Evolutionary conservation across 371 early-diverging fungal species (phyloP).

Genomic region (Rhizopus sp.): DNA sequence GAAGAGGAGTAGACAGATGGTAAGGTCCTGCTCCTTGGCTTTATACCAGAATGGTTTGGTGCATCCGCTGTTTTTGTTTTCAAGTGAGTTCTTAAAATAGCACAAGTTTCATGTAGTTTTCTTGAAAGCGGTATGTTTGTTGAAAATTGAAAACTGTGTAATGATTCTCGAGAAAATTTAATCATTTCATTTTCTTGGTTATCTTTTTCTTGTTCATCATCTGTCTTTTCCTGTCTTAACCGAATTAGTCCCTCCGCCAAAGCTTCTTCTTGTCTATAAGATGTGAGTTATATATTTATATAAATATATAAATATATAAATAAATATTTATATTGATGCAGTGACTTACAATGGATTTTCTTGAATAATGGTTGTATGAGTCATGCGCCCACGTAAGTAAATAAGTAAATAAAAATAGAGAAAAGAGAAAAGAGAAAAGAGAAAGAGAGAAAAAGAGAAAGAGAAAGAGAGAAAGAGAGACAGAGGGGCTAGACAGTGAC

Average conservation of each 20-base stretch:
- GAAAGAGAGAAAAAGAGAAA: no score
- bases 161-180: constrained; percentile 47
- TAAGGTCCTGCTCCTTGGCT: constrained; percentile 12
- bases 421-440: neutral
- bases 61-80: no score
- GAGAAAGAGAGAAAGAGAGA: neutral
- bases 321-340: no score
- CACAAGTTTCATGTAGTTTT: constrained; percentile 37
- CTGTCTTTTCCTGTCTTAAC: constrained; percentile 25
- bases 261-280: constrained; percentile 16
- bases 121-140: constrained; percentile 22
- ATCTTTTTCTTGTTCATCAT: constrained; percentile 1
- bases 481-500: neutral
- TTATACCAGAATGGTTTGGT: no score
- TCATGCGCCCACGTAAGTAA: no score
- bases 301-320: no score
- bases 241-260: constrained; percentile 39
- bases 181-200: constrained; percentile 3
- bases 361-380: no score
- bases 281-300: no score
- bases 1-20: constrained; percentile 20
- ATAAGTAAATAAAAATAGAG: neutral
- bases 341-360: no score
- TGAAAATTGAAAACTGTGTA: constrained; percentile 60
- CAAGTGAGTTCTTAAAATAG: constrained; percentile 12